Base-by-base conservation (phyloP, 495 filamentous ascomycete species). In the Penicillium turbatum region DNA sequence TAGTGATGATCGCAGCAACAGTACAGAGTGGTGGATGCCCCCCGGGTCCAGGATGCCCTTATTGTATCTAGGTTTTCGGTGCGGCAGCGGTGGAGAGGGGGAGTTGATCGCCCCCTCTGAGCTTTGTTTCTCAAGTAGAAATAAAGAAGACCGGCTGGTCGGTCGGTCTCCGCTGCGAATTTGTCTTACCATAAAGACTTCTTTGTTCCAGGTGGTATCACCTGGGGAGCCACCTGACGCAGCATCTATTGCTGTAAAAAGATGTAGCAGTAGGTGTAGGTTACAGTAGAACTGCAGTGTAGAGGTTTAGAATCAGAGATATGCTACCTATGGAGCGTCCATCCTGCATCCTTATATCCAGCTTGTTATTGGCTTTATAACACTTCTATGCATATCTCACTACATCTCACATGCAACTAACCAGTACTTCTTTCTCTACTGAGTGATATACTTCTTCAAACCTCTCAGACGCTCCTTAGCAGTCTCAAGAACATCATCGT, bases 401-500 rank as follows among this genome's bases (percentile, higher is more conserved):
- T 3, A 17, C 27, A 34, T 46, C 16, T 24, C 11, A 46, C 10
- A 19, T 34, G 19, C 19, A 3, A 31, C 19, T n/a, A 0, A 1
- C 30, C 15, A 1, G 8, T 0, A 15, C 1, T 8, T 19, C 35
- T 29, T 38, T 27, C 6, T 62, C 67, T 52, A 68, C 60, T 69
- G 55, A 21, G 53, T 54, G 52, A 87, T 90, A 64, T 86, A 95
- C 74, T 86, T 86, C 80, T 85, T 96, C 77, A 98, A 64, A 16
- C 85, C 90, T 54, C 90, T 79, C 59, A 98, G 67, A 61, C 91
- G 78, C 69, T 95, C 89, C 79, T 96, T 96, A 2, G 93, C 93
- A 38, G 78, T 82, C 71, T 96, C 91, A 9, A 98, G 71, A 11
- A 98, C 82, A 32, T 89, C 80, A 65, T 98, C 92, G 19, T 95